phyloP scores from a whole-genome alignment of 1,284 basidiomycete genomes.

The Mixia osmundae region DNA sequence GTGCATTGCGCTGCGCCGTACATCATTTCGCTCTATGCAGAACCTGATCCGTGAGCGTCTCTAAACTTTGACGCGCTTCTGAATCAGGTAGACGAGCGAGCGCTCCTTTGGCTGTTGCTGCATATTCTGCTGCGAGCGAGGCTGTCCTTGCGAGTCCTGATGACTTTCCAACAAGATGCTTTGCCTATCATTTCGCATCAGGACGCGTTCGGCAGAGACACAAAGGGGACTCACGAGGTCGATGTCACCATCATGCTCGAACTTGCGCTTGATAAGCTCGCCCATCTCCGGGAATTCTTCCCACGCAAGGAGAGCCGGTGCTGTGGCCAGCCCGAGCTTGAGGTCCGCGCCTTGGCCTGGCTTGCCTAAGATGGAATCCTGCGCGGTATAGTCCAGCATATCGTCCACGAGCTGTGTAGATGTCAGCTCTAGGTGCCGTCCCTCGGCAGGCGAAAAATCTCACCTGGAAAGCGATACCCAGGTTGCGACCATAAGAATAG shows the following conservation, averaged over 20 bases:
- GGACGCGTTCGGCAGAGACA: neutral
- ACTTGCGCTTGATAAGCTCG: conserved; percentile 62
- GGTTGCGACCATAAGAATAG: conserved; percentile 68
- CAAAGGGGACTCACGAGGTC: conserved; percentile 35
- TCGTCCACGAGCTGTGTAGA: conserved; percentile 63
- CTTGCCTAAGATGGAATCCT: conserved; percentile 45
- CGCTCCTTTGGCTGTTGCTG: conserved; percentile 46
- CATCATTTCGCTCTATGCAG: conserved; percentile 4
- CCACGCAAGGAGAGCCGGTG: conserved; percentile 82
- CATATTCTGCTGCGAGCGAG: conserved; percentile 51
- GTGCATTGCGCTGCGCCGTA: neutral
- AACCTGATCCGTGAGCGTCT: conserved; percentile 11
- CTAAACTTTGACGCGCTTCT: conserved; percentile 47
- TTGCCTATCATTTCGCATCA: conserved; percentile 30
- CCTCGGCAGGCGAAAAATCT: conserved; percentile 16
- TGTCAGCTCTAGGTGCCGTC: conserved; percentile 1
- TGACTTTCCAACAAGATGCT: conserved; percentile 45
- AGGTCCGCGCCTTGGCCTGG: conserved; percentile 61
- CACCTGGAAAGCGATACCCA: conserved; percentile 88
- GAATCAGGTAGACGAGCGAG: conserved; percentile 54
- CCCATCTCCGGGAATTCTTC: conserved; percentile 65
- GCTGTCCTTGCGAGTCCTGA: conserved; percentile 58
- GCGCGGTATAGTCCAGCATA: conserved; percentile 58
- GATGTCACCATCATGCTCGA: conserved; percentile 58
- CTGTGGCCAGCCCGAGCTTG: conserved; percentile 66